Evolutionary conservation across 179 eudicot species (phyloP), one percentile per base, ranked within the genome.

Genomic region (Corrigiola litoralis): DNA sequence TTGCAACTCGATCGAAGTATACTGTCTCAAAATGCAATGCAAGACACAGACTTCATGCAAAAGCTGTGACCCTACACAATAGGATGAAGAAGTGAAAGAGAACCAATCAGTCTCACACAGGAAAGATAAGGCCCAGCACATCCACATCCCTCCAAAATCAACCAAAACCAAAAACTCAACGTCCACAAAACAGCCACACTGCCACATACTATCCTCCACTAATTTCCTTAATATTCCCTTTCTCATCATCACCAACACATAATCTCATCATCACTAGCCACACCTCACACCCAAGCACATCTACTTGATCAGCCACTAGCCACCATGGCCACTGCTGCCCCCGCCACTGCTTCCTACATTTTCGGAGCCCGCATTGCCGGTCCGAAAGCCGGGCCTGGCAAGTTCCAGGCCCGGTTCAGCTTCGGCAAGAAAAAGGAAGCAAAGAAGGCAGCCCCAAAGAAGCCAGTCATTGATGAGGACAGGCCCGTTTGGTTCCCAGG

Each of bases 401-500:
- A 77, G 17, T 69, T 85, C 74, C 83, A 61, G 40, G 91, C 96
- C 71, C 62, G 82, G 48, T 81, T 89, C 71, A 82, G 80, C 11
- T 82, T 92, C 44, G 85, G 79, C n/a, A 66, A 59, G 31, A 91
- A 85, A 45, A 37, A 17, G 2, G 47, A 67, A 1, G 33, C 69
- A 6, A 75, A 75, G 38, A 70, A 75, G 46, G 74, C 70, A 2
- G 42, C 78, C 2, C 85, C 92, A 4, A 88, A 86, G 75, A 85
- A 76, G 61, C 46, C 79, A 1, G 37, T 65, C 11, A 13, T 49
- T 1, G 72, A 40, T 11, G 59, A 84, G 2, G 92, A 82, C 41
- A 55, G 88, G 0, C 98, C 89, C 3, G 76, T 89, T 5, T 92
- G 98, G 96, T 92, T 49, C 80, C 98, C 98, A 0, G 95, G 96